Conservation (phyloP, 768 basidiomycete species). For the Termitomyces sp. region DNA sequence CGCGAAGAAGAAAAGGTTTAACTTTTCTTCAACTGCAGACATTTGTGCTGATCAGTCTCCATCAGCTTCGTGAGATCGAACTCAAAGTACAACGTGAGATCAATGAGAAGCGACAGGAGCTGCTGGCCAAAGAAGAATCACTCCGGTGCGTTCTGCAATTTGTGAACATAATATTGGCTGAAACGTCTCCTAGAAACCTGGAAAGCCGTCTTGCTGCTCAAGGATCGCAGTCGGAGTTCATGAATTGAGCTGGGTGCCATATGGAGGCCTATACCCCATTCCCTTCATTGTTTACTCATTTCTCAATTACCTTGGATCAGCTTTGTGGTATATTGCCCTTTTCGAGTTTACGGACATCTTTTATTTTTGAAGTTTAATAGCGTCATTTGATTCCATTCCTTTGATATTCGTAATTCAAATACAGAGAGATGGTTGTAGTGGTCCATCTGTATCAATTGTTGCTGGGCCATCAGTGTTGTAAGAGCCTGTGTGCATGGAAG, state of each 20-base stretch:
- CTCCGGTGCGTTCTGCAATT: slow-evolving; percentile 53
- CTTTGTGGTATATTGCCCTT: slow-evolving; percentile 22
- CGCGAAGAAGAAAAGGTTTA: slow-evolving; percentile 91
- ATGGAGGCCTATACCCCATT: slow-evolving; percentile 16
- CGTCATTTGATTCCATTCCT: slow-evolving; percentile 5
- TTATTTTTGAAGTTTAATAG: slow-evolving; percentile 9
- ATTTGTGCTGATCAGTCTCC: slow-evolving; percentile 6
- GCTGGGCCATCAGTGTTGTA: neutral
- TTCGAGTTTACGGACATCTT: slow-evolving; percentile 19
- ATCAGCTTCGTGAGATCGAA: slow-evolving; percentile 91
- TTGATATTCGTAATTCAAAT: neutral
- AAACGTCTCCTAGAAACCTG: slow-evolving; percentile 53
- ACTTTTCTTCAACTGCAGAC: neutral
- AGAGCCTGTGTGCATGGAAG: neutral
- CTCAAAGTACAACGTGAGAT: slow-evolving; percentile 97
- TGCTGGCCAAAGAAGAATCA: slow-evolving; percentile 94
- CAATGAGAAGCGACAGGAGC: slow-evolving; percentile 94
- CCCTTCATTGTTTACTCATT: slow-evolving; percentile 15
- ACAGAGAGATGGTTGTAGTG: slow-evolving; percentile 2
- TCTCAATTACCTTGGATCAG: slow-evolving; percentile 25
- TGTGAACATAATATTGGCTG: neutral
- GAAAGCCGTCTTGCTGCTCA: slow-evolving; percentile 90
- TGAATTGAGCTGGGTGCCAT: slow-evolving; percentile 38
- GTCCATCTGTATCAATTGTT: slow-evolving; percentile 1
- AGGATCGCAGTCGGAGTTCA: slow-evolving; percentile 77